Evolutionary conservation across 305 asterid genomes (phyloP).

Genomic region (Solanum hybrid): DNA sequence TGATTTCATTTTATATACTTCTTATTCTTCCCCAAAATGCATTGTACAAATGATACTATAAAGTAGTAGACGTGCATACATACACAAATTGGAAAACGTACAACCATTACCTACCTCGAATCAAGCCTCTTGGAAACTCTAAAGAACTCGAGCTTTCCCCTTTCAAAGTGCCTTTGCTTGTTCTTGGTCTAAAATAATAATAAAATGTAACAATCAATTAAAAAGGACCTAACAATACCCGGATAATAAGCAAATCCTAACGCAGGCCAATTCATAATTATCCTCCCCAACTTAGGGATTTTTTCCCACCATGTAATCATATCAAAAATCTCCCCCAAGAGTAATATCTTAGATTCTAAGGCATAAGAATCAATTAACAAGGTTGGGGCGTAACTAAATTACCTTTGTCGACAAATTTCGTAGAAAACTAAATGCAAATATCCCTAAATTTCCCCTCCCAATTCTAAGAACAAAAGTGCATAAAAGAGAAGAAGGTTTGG

Average conservation of each 20-base stretch:
- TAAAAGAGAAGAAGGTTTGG: neutral
- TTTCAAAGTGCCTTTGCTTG: neutral
- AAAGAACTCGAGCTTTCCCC: neutral
- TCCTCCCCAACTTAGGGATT: neutral
- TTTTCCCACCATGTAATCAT: neutral
- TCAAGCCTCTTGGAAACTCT: neutral
- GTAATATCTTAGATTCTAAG: neutral
- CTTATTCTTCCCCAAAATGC: too few species aligned
- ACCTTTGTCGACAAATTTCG: neutral
- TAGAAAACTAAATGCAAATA: neutral
- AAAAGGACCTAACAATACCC: neutral
- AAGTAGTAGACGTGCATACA: neutral
- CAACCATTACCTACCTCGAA: neutral
- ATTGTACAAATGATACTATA: neutral
- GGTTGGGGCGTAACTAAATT: neutral
- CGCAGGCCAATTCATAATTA: neutral
- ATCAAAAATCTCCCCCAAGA: too few species aligned
- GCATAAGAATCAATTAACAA: neutral
- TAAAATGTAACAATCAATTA: too few species aligned
- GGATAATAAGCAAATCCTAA: too few species aligned
- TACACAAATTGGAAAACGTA: too few species aligned
- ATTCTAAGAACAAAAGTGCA: neutral
- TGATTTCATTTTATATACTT: too few species aligned
- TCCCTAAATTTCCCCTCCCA: neutral
- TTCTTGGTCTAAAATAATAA: too few species aligned